phyloP scores from a whole-genome alignment of 1,284 basidiomycete genomes.

The Cryptococcus hybrid region DNA sequence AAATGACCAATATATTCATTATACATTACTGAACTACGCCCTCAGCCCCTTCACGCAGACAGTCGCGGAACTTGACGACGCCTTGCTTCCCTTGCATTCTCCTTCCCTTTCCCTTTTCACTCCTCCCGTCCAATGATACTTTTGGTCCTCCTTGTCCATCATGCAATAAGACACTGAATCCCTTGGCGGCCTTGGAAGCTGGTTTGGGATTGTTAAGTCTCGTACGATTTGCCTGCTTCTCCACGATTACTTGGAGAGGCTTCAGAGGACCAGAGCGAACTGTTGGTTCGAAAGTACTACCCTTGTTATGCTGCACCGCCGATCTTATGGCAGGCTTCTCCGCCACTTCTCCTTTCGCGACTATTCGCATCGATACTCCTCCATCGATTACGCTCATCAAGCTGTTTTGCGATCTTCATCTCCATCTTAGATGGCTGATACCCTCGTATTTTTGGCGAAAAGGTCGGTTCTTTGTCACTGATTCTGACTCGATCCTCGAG shows the following conservation, averaged over 20 bases:
- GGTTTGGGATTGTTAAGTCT: background rate
- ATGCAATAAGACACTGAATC: background rate
- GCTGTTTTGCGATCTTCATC: constrained; percentile 11
- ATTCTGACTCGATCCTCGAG: constrained; percentile 1
- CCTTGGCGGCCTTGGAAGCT: background rate
- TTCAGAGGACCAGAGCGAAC: background rate
- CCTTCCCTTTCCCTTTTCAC: constrained; percentile 11
- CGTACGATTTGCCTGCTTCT: background rate
- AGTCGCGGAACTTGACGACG: background rate
- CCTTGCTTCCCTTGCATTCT: constrained; percentile 9
- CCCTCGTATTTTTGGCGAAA: background rate
- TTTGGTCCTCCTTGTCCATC: background rate
- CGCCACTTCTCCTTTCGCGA: background rate
- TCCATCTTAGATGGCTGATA: constrained; percentile 16
- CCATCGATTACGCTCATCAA: constrained; percentile 14
- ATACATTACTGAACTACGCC: constrained; percentile 1
- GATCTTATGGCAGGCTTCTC: too few relatives aligned
- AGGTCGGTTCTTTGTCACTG: background rate
- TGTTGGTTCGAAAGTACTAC: background rate
- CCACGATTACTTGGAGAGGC: background rate
- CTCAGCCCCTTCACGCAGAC: constrained; percentile 1
- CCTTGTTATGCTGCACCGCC: background rate
- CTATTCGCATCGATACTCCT: background rate
- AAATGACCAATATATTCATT: background rate
- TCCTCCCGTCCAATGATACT: background rate